These are phyloP conservation scores for Davidsoniella virescens DNA, from an alignment of 2,329 filamentous ascomycete genomes.

Conservation along the genomic window DNA sequence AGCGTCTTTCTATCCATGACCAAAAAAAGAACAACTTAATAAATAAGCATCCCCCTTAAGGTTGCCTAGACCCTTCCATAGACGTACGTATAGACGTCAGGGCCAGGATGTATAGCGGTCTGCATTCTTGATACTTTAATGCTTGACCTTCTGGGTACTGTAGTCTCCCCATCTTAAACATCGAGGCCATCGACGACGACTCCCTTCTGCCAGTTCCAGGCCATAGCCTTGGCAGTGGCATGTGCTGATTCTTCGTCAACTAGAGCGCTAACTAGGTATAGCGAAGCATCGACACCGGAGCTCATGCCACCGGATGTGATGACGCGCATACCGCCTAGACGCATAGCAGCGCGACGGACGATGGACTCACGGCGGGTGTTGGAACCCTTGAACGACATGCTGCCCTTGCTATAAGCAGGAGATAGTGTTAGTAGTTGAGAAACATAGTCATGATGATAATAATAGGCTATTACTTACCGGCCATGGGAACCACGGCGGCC, in stretches of 20 bases:
- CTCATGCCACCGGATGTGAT: slow-evolving; percentile 67
- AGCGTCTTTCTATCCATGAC: not conserved
- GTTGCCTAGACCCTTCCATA: not conserved
- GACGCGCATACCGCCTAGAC: slow-evolving; percentile 52
- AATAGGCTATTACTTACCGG: slow-evolving; percentile 28
- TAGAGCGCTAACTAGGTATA: slow-evolving; percentile 74
- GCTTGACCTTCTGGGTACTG: no score
- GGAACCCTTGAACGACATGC: slow-evolving; percentile 63
- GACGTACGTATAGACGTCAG: not conserved
- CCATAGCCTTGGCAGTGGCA: slow-evolving; percentile 58
- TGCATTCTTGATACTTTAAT: no score
- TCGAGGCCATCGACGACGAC: slow-evolving; percentile 72
- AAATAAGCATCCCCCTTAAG: not conserved
- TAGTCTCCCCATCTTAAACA: slow-evolving; percentile 35
- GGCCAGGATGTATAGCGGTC: no score
- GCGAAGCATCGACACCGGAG: slow-evolving; percentile 64
- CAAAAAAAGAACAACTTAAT: not conserved
- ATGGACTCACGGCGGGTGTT: slow-evolving; percentile 65
- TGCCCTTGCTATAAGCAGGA: slow-evolving; percentile 50
- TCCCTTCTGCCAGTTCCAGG: slow-evolving; percentile 77
- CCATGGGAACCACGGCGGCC: slow-evolving; percentile 44
- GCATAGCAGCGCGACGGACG: slow-evolving; percentile 59
- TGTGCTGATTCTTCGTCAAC: slow-evolving; percentile 61
- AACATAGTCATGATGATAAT: not conserved
- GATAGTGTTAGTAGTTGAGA: slow-evolving; percentile 14